Conservation (phyloP, 352 stramenopile species). For the Pseudoperonospora humuli region DNA sequence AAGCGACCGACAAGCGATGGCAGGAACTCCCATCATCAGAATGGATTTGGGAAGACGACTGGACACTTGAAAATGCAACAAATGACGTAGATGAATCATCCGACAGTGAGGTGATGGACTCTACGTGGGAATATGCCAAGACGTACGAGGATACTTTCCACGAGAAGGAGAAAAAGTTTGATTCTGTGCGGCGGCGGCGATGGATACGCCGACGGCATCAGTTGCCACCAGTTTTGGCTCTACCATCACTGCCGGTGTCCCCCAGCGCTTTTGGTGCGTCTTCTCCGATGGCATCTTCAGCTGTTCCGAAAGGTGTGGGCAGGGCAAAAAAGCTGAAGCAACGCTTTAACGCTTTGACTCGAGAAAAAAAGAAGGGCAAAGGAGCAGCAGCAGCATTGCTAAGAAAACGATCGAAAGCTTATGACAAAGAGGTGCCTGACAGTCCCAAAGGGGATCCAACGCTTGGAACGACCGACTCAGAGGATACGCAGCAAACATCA, state of each 20-base stretch:
- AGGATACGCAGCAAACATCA: conserved; percentile 12
- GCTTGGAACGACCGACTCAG: conserved; percentile 12
- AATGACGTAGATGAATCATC: conserved; percentile 22
- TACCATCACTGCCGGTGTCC: conserved; percentile 10
- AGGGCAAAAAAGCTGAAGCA: conserved; percentile 41
- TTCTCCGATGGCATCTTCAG: conserved; percentile 12
- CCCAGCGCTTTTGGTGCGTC: conserved; percentile 9
- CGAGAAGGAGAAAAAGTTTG: conserved; percentile 66
- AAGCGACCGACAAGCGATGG: conserved; percentile 42
- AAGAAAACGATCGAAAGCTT: conserved; percentile 36
- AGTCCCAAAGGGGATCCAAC: conserved; percentile 22
- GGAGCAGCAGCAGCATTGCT: conserved; percentile 16
- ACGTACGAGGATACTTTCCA: conserved; percentile 65
- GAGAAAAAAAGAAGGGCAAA: conserved; percentile 30
- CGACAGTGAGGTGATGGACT: conserved; percentile 22
- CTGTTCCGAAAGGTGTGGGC: conserved; percentile 19
- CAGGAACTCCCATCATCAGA: conserved; percentile 67
- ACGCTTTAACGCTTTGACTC: conserved; percentile 25
- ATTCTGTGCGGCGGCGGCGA: conserved; percentile 56
- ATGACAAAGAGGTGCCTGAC: conserved; percentile 28
- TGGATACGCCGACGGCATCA: conserved; percentile 59
- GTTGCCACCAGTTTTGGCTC: conserved; percentile 39
- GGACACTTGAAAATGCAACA: conserved; percentile 40
- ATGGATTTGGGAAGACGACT: conserved; percentile 77
- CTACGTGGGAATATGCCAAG: conserved; percentile 59